Evolutionary conservation across 805 yeast genomes (phyloP).

Genomic region (Pichia cabralensis): DNA sequence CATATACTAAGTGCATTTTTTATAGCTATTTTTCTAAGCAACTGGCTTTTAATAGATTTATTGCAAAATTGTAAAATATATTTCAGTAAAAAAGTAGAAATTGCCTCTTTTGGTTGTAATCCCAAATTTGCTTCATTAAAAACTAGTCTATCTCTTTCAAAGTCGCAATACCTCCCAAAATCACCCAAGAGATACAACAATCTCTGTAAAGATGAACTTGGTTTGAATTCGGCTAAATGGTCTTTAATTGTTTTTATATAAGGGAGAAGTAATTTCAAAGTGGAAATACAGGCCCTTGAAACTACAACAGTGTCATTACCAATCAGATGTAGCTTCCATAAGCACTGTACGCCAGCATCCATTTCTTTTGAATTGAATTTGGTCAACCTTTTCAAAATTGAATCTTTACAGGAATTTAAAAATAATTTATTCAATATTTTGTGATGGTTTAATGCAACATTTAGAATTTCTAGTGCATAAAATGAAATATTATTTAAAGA

Average conservation of each 20-base stretch:
- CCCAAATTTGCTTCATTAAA: constrained; percentile 33
- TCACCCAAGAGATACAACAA: constrained; percentile 56
- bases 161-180: constrained; percentile 61
- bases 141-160: constrained; percentile 34
- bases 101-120: constrained; percentile 41
- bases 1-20: constrained; percentile 52
- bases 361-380: constrained; percentile 51
- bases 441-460: constrained; percentile 35
- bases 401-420: constrained; percentile 36
- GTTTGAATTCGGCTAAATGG: constrained; percentile 10
- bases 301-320: constrained; percentile 38
- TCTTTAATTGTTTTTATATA: constrained; percentile 25
- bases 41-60: constrained; percentile 17
- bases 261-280: constrained; percentile 42
- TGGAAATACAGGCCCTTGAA: constrained; percentile 54
- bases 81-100: constrained; percentile 48
- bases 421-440: constrained; percentile 41
- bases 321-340: constrained; percentile 44
- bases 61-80: constrained; percentile 46
- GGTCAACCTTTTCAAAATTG: constrained; percentile 47
- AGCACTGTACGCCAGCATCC: constrained; percentile 64
- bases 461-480: constrained; percentile 46
- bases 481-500: constrained; percentile 33
- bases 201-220: constrained; percentile 42
- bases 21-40: constrained; percentile 41